Evolutionary conservation across 1,284 basidiomycete species (phyloP), one percentile per base, ranked within the genome.

Genomic region (Ustilago nuda): DNA sequence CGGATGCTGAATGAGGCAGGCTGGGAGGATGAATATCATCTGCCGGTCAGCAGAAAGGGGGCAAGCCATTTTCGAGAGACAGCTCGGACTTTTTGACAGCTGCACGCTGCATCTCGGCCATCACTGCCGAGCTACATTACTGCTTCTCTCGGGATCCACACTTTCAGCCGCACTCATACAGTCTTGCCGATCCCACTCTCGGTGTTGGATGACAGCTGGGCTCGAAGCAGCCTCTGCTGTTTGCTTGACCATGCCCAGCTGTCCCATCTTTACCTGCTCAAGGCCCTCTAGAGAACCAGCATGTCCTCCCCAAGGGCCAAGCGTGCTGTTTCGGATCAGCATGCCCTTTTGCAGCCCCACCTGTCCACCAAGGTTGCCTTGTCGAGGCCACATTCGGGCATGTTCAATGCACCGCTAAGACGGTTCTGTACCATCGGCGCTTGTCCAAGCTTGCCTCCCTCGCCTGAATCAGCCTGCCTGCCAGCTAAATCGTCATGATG

Each of bases 51-150:
- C 23, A 9, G 23, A 30, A 17, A 43, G 33, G 11, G 33, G 46
- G 36, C 12, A 32, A 32, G 37, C 37, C n/a, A 39, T 15, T 39
- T 59, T 59, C 0, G 7, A 30, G 43, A 37, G 39, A 23, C 33
- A 39, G 51, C 64, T 72, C 69, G 69, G 69, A n/a, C 45, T 52
- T 56, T 66, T 70, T 72, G 69, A 72, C 69, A 72, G 69, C 60
- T 72, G 69, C 69, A 51, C 48, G 52, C 59, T 72, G 69, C 69
- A 72, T 62, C 69, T 72, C 69, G 69, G 69, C 45, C 69, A 71
- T 72, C 60, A 59, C 56, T 72, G 69, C 69, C 69, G 69, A 72
- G 69, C 69, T 56, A 58, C 55, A 48, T 55, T 41, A 23, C 17
- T 41, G 27, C 39, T 56, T n/a, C 46, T 11, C 11, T 45, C 55